Conservation (phyloP, 2,329 filamentous ascomycete genomes). For the Cladophialophora yegresii region DNA sequence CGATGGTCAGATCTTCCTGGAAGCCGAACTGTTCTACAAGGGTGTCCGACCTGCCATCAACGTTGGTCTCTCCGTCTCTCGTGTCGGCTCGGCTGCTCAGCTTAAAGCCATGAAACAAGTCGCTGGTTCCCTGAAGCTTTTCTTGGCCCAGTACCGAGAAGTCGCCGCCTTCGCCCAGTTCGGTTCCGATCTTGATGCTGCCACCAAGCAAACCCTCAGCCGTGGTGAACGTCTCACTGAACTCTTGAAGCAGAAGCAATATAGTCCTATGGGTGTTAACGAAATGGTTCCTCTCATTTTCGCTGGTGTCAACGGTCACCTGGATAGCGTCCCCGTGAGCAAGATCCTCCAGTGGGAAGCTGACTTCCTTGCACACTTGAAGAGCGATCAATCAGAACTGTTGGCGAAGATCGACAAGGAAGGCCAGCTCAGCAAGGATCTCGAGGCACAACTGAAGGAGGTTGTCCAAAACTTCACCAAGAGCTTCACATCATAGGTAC, state of each 20-base stretch:
- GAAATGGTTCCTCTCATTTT: conserved; percentile 99
- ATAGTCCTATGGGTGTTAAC: conserved; percentile 96
- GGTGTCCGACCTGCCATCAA: conserved; percentile 99
- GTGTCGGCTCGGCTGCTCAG: conserved; percentile 99
- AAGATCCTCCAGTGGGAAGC: conserved; percentile 93
- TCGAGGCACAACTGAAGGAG: conserved; percentile 66
- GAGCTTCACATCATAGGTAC: conserved; percentile 72
- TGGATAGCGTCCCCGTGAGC: conserved; percentile 83
- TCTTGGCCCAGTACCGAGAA: conserved; percentile 99
- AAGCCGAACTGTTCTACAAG: conserved; percentile 99
- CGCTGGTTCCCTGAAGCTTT: conserved; percentile 98
- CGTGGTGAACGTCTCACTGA: conserved; percentile 99
- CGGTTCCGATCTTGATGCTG: conserved; percentile 98
- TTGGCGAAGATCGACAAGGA: conserved; percentile 89
- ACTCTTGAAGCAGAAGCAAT: conserved; percentile 99
- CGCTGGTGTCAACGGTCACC: conserved; percentile 96
- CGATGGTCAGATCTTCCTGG: conserved; percentile 99
- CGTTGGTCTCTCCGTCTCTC: conserved; percentile 99
- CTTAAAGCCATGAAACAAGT: conserved; percentile 99
- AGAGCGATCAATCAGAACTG: conserved; percentile 83
- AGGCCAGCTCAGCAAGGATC: conserved; percentile 92
- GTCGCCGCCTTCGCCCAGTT: conserved; percentile 99
- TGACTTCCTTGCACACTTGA: conserved; percentile 91
- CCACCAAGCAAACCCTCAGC: conserved; percentile 96
- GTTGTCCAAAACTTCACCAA: conserved; percentile 81